phyloP scores from a whole-genome alignment of 108 stramenopile species.

The Ochromonas danica region DNA sequence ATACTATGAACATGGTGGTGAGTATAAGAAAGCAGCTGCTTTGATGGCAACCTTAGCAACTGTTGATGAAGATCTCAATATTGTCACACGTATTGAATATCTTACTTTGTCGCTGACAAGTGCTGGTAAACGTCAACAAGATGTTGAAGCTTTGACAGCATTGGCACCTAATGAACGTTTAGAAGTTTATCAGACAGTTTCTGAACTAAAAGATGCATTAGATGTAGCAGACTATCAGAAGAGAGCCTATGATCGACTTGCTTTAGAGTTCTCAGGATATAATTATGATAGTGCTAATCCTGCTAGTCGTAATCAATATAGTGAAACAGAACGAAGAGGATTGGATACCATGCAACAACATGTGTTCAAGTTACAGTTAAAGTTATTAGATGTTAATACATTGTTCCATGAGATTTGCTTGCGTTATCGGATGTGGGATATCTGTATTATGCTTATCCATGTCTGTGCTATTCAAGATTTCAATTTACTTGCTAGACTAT shows the following conservation, averaged over 20 bases:
- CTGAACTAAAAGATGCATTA: not conserved
- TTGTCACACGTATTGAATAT: not conserved
- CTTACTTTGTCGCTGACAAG: not conserved
- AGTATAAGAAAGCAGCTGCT: not conserved
- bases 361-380: not conserved
- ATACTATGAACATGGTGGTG: not conserved
- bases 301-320: not conserved
- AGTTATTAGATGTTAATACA: not conserved
- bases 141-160: too few relatives aligned
- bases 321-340: not conserved
- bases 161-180: too few relatives aligned
- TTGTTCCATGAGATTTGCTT: not conserved
- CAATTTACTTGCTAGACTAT: not conserved
- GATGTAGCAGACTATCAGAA: not conserved
- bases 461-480: not conserved
- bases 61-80: not conserved
- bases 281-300: not conserved
- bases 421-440: not conserved
- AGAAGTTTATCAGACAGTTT: too few relatives aligned
- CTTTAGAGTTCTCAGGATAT: not conserved
- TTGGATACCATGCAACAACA: not conserved
- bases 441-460: not conserved
- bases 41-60: not conserved
- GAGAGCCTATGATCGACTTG: not conserved
- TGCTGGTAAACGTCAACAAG: constrained; percentile 11